Percentiles rank a stretch among this genome's conserved stretches.
Conservation (phyloP, 2,329 filamentous ascomycete genomes). For the Metarhizium sp. region DNA sequence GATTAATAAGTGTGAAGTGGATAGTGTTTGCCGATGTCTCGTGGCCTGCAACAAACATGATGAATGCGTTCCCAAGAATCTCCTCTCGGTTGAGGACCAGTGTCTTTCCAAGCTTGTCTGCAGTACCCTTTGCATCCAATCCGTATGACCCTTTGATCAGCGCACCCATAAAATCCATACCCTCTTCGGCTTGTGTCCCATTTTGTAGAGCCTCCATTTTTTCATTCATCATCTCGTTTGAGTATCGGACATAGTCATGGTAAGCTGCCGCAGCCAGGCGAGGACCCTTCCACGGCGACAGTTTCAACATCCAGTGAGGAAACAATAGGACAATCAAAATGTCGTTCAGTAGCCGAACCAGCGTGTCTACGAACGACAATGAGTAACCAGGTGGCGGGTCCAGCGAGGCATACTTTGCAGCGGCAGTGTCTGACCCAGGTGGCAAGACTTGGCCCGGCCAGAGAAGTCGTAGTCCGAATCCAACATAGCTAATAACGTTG, state of each 20-base stretch:
- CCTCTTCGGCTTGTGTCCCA: constrained; percentile 29
- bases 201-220: constrained; percentile 38
- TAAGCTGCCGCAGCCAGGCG: constrained; percentile 45
- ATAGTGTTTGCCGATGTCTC: constrained; percentile 71
- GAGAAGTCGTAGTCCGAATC: constrained; percentile 54
- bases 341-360: constrained; percentile 52
- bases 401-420: constrained; percentile 38
- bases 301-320: constrained; percentile 46
- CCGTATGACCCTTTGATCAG: constrained; percentile 16
- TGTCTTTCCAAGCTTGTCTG: constrained; percentile 12
- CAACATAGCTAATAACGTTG: constrained; percentile 55
- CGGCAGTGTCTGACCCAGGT: constrained; percentile 30
- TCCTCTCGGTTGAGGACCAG: constrained; percentile 48
- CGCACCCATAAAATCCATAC: constrained; percentile 44
- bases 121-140: constrained; percentile 15
- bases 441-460: constrained; percentile 53
- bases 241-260: constrained; percentile 57
- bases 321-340: constrained; percentile 53
- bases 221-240: constrained; percentile 56
- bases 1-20: constrained; percentile 59
- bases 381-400: constrained; percentile 42
- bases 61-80: constrained; percentile 63
- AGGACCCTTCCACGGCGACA: constrained; percentile 41
- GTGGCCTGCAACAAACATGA: constrained; percentile 64
- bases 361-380: constrained; percentile 56